These are phyloP conservation scores for Sarocladiaceae sp. DNA, from an alignment of 2,329 filamentous ascomycete species.

Conservation along the genomic window DNA sequence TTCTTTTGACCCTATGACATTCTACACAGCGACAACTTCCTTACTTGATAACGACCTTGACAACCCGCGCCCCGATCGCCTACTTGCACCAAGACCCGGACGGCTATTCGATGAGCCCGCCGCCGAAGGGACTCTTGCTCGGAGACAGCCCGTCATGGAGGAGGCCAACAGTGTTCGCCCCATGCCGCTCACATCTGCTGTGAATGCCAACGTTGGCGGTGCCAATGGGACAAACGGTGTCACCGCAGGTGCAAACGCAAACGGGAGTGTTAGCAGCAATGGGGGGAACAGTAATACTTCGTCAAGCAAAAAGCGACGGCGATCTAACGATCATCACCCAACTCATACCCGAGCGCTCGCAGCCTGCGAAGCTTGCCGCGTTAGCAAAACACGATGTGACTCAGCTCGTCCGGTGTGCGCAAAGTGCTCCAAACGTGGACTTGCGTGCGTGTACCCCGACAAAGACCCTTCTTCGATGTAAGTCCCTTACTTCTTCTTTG, in stretches of 20 bases:
- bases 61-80: neutral
- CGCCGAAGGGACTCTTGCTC: conserved; percentile 4
- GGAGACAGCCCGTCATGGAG: neutral
- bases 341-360: conserved; percentile 12
- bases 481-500: too few species aligned
- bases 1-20: neutral
- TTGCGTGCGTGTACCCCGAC: conserved; percentile 13
- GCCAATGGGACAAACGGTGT: neutral
- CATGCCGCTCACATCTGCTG: neutral
- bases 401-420: conserved; percentile 12
- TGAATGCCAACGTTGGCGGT: neutral
- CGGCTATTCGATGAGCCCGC: conserved; percentile 1
- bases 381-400: conserved; percentile 15
- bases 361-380: conserved; percentile 13
- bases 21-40: neutral
- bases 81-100: neutral
- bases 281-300: neutral
- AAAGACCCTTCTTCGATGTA: conserved; percentile 13
- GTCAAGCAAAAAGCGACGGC: conserved; percentile 10
- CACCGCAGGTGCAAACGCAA: neutral
- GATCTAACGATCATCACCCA: conserved; percentile 3
- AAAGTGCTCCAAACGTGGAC: conserved; percentile 12
- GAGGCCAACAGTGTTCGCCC: conserved; percentile 2
- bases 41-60: neutral
- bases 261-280: neutral